Percentiles rank a stretch among this genome's conserved stretches.
Conservation (phyloP, 2,329 filamentous ascomycete genomes). For the Chalara sp. region DNA sequence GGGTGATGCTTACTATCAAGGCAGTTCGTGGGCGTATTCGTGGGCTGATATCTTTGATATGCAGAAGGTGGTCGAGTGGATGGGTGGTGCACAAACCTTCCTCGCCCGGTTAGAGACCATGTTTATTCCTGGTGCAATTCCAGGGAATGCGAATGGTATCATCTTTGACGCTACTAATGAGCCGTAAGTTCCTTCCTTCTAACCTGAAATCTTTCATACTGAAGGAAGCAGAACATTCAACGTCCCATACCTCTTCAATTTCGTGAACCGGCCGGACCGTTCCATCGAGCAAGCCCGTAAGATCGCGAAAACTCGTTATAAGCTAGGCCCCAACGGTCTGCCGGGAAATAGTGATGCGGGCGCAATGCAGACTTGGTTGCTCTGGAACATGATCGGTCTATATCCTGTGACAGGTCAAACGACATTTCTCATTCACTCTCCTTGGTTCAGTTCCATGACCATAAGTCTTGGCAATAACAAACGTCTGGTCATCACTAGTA, state of each 20-base stretch:
- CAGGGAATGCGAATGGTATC: slow-evolving; percentile 39
- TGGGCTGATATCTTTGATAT: slow-evolving; percentile 50
- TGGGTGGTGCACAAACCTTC: slow-evolving; percentile 42
- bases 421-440: slow-evolving; percentile 58
- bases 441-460: slow-evolving; percentile 54
- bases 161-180: slow-evolving; percentile 49
- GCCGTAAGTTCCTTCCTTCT: slow-evolving; percentile 10
- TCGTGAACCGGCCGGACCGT: slow-evolving; percentile 54
- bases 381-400: slow-evolving; percentile 63
- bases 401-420: slow-evolving; percentile 64
- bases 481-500: slow-evolving; percentile 46
- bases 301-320: slow-evolving; percentile 54
- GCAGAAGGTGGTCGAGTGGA: slow-evolving; percentile 35
- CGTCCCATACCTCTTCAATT: slow-evolving; percentile 64
- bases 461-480: slow-evolving; percentile 51
- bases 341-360: slow-evolving; percentile 68
- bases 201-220: not conserved
- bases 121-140: slow-evolving; percentile 37
- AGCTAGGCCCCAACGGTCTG: slow-evolving; percentile 45
- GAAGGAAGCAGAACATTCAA: slow-evolving; percentile 38
- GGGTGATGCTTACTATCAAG: slow-evolving; percentile 45
- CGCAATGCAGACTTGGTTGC: slow-evolving; percentile 64
- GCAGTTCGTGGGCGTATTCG: slow-evolving; percentile 45
- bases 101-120: slow-evolving; percentile 43
- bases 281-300: slow-evolving; percentile 51